Base-by-base conservation (phyloP, 805 yeast genomes). In the Saturnispora sanitii region DNA sequence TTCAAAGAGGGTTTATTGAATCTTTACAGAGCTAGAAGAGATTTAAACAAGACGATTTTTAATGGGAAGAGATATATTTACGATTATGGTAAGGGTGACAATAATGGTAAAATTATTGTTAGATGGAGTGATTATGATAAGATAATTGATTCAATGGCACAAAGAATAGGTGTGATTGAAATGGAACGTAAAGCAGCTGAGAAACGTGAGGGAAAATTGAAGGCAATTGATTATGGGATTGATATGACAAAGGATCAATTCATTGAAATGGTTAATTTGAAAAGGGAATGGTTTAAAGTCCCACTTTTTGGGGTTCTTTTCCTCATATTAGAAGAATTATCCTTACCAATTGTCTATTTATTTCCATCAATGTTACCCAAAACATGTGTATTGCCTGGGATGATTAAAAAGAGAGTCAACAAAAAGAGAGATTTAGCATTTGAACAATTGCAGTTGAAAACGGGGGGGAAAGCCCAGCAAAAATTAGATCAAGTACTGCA, bases 331-430 rank as follows among this genome's bases (percentile, higher is more conserved):
- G 74, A 75, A 53, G 86, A 79, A 49, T 47, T 64, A 37, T 75
- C 82, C 0, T 74, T 82, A 1, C 35, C 73, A 0, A 45, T 79
- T 6, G 68, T 79, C 44, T 68, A 65, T 41, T 44, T 62, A 2
- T 58, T 77, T 36, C 86, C 87, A 0, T 66, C 66, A 31, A 49
- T 79, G 12, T 67, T 79, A 3, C 87, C 85, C 0, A 69, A 68
- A 45, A 79, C 83, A 0, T 79, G 85, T 56, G 61, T 71, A 6
- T 55, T 76, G 17, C 82, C 82, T 1, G 56, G 58, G 4, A 19
- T 20, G 27, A 25, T 45, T 7, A 39, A 40, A 17, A 29, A 20
- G 18, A 23, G 46, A 16, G 38, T 28, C 13, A 17, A 43, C 32
- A 5, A 15, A 9, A 37, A 29, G 15, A 18, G 30, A 9, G 33